These are phyloP conservation scores for Phialophora verrucosa DNA, from an alignment of 2,329 filamentous ascomycete species.

Conservation along the genomic window DNA sequence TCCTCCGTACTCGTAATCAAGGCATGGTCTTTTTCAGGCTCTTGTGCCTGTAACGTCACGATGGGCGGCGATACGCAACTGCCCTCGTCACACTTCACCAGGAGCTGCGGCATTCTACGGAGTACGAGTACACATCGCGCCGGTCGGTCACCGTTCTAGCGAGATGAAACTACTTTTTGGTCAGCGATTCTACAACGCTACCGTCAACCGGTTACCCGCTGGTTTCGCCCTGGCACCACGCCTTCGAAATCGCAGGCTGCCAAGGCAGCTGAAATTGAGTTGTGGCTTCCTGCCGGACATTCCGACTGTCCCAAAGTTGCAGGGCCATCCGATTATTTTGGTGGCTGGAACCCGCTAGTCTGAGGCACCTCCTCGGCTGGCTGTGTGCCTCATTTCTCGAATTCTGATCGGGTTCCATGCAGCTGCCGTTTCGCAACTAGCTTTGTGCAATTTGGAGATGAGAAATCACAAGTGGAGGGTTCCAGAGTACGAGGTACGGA, in stretches of 20 bases:
- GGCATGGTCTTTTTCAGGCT: not conserved
- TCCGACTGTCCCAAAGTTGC: not conserved
- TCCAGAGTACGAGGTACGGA: too few species aligned
- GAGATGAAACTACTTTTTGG: not conserved
- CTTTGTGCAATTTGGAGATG: constrained; percentile 2
- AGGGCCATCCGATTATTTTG: not conserved
- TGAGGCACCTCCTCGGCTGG: constrained; percentile 4
- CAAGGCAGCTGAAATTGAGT: not conserved
- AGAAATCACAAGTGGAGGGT: not conserved
- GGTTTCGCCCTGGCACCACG: not conserved
- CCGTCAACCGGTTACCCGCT: not conserved
- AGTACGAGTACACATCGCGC: not conserved
- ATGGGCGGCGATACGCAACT: not conserved
- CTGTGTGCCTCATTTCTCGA: constrained; percentile 16
- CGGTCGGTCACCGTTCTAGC: not conserved
- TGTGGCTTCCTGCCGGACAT: not conserved
- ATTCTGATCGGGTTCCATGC: constrained; percentile 14
- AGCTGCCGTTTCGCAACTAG: constrained; percentile 21
- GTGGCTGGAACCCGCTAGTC: not conserved
- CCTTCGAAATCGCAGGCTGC: not conserved
- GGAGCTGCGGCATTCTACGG: not conserved
- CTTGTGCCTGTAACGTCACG: not conserved
- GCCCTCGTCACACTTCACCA: constrained; percentile 1
- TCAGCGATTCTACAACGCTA: not conserved
- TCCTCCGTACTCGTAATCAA: not conserved